Conservation (phyloP, 805 yeast genomes). For the Blastobotrys peoriensis region DNA sequence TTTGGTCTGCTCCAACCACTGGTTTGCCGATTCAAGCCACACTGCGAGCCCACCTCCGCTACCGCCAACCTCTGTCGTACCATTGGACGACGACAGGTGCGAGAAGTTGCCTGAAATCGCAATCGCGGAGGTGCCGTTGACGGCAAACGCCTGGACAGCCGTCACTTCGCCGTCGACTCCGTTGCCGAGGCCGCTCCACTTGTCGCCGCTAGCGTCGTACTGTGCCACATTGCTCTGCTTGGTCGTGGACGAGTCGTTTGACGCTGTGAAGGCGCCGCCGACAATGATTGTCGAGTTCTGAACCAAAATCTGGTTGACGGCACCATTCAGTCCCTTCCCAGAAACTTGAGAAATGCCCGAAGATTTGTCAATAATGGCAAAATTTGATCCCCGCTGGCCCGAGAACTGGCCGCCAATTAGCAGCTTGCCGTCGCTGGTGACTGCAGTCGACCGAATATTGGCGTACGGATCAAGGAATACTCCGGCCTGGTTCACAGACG, state of each 20-base stretch:
- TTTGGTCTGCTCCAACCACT: constrained; percentile 18
- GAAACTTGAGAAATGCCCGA: constrained; percentile 1
- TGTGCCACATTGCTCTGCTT: constrained; percentile 14
- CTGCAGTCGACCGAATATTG: constrained; percentile 31
- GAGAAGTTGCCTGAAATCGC: constrained; percentile 24
- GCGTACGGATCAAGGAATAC: constrained; percentile 22
- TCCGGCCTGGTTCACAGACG: constrained; percentile 39
- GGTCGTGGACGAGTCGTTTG: constrained; percentile 6
- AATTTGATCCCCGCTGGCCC: constrained; percentile 18
- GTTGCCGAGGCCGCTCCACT: constrained; percentile 15
- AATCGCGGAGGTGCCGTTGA: constrained; percentile 23
- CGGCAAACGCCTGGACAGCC: constrained; percentile 14
- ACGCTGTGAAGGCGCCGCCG: constrained; percentile 40
- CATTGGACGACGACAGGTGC: constrained; percentile 8
- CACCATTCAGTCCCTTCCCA: constrained; percentile 7
- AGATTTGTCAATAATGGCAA: constrained; percentile 5
- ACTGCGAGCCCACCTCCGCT: constrained; percentile 17
- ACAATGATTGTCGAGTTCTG: constrained; percentile 15
- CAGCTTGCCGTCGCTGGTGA: constrained; percentile 31
- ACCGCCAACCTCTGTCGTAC: constrained; percentile 1
- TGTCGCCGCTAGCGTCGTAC: constrained; percentile 11
- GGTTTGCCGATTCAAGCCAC: constrained; percentile 18
- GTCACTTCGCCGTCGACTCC: constrained; percentile 22
- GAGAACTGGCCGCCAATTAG: constrained; percentile 47
- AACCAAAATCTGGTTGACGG: constrained; percentile 2